Evolutionary conservation across 2,329 filamentous ascomycete species (phyloP).

Genomic region (Pseudogymnoascus sp.): DNA sequence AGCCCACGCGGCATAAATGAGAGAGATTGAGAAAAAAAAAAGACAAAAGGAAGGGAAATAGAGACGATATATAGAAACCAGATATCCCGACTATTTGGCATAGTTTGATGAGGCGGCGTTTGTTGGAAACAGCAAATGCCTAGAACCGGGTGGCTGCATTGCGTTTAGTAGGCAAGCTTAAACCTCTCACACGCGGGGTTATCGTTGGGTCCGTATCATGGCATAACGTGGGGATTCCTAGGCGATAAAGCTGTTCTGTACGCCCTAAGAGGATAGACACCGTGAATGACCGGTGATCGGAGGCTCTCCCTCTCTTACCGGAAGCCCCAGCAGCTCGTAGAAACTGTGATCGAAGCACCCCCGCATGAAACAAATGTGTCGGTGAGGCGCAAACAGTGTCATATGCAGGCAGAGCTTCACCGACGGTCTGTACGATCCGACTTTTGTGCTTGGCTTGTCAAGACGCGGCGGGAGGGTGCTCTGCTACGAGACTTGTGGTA

Average conservation of each 20-base stretch:
- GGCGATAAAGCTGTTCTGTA: background rate
- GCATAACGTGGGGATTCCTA: background rate
- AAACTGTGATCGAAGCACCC: background rate
- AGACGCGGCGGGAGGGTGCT: background rate
- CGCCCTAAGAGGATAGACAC: background rate
- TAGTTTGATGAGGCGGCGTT: background rate
- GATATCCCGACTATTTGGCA: background rate
- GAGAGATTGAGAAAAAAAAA: background rate
- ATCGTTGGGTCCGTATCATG: background rate
- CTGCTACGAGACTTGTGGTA: background rate
- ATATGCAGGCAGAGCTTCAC: background rate
- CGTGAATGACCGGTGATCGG: background rate
- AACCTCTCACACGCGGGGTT: background rate
- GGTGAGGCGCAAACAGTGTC: conserved; percentile 4
- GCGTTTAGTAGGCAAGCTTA: background rate
- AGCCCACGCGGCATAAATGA: background rate
- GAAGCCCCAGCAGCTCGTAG: background rate
- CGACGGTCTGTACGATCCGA: background rate
- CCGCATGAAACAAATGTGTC: background rate
- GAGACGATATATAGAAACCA: background rate
- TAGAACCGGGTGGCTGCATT: background rate
- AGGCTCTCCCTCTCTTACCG: background rate
- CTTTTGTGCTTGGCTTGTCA: background rate
- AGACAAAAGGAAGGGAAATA: background rate
- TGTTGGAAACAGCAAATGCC: background rate